These are phyloP conservation scores for Thelonectria rubi DNA, from an alignment of 2,329 filamentous ascomycete species.

Conservation along the genomic window DNA sequence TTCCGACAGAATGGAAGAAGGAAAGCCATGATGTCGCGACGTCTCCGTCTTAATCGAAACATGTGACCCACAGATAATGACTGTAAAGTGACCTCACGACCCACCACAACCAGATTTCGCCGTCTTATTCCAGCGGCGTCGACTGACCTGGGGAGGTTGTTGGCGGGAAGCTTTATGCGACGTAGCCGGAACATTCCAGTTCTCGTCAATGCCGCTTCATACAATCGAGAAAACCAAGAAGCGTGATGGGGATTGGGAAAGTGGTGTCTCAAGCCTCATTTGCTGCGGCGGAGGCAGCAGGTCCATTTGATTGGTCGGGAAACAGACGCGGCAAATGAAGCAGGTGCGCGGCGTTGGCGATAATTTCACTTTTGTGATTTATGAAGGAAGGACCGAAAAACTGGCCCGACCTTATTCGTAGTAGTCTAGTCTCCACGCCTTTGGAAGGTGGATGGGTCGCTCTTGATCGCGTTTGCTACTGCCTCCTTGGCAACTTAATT, in stretches of 20 bases:
- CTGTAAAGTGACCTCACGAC: not conserved
- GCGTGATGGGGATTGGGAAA: conserved; percentile 1
- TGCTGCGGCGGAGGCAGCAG: not conserved
- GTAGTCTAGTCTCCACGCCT: not conserved
- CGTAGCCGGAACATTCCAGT: not conserved
- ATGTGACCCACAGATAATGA: conserved; percentile 8
- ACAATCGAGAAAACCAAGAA: not conserved
- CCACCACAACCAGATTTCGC: conserved; percentile 3
- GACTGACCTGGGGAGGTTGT: not conserved
- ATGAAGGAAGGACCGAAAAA: not conserved
- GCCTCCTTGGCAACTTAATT: no score
- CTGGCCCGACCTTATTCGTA: not conserved
- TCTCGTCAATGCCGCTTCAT: not conserved
- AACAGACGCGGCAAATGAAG: not conserved
- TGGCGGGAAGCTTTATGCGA: not conserved
- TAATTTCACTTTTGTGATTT: not conserved
- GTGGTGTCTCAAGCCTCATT: conserved; percentile 8
- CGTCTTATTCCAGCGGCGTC: conserved; percentile 1
- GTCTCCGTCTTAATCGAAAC: not conserved
- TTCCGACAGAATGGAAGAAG: not conserved
- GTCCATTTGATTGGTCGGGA: conserved; percentile 5
- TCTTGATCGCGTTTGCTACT: not conserved
- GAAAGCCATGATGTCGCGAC: not conserved
- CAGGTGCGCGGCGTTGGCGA: not conserved
- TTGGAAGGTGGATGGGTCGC: no score